Evolutionary conservation across 2,329 filamentous ascomycete genomes (phyloP), one percentile per base, ranked within the genome.

Genomic region (Talaromyces piceae): DNA sequence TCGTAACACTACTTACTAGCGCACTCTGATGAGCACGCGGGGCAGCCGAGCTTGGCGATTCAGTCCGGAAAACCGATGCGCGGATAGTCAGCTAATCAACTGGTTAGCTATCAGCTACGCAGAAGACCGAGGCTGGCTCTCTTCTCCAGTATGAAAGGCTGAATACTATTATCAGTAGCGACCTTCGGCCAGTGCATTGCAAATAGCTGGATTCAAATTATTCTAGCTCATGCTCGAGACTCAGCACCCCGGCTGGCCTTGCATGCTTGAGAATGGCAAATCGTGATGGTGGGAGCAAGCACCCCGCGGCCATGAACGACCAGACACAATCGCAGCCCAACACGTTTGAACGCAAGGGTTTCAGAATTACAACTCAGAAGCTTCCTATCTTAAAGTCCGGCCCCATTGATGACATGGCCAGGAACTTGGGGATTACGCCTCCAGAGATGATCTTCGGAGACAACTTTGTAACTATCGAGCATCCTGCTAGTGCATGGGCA

Each of bases 381-480:
- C 83, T 93, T 47, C 93, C 93, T 56, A 98, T 98, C 68, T 86
- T 94, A 60, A 96, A 95, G 70, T 83, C 91, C 43, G 87, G 80
- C 5, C 87, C 90, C 47, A 97, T 98, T 64, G 90, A 95, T 64
- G 81, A 81, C 31, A 88, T 98, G 82, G 84, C 84, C 37, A 77
- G 78, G 52, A 82, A 80, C 56, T 78, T 98, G 49, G 84, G 84
- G 26, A 96, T 98, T 64, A 83, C 91, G 16, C 82, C 91, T 37
- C 93, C 93, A 7, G 93, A 98, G 74, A 98, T 98, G 93, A 98
- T 98, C 58, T 98, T 98, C 66, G 93, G 93, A 55, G 91, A 98
- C 75, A 98, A 98, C 69, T 75, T 86, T 52, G 84, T 95, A 37
- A 73, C 81, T 5, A 78, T 98, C 54, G 76, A 83, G 49, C 89